phyloP scores from a whole-genome alignment of 2,329 filamentous ascomycete species.

The Elsinoe batatas region DNA sequence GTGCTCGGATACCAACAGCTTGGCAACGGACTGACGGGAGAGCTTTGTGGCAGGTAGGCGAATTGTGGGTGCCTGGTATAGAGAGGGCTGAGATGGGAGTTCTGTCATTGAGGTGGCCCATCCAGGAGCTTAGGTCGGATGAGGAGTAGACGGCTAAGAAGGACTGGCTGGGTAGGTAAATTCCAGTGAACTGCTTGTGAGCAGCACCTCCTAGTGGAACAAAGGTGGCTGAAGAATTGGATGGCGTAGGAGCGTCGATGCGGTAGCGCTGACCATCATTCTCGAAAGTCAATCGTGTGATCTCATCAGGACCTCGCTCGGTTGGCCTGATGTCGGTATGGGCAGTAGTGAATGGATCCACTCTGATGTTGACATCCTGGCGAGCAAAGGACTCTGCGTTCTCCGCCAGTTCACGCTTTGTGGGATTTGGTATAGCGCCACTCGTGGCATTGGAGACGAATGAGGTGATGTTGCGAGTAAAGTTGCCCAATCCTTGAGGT shows the following conservation, averaged over 20 bases:
- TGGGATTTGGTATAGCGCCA: conserved; percentile 27
- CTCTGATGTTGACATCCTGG: conserved; percentile 51
- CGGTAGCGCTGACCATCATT: conserved; percentile 55
- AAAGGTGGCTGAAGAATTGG: conserved; percentile 29
- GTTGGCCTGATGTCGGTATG: conserved; percentile 53
- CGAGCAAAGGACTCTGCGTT: conserved; percentile 52
- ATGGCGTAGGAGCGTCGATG: conserved; percentile 57
- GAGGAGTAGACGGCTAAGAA: conserved; percentile 59
- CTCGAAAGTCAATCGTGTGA: conserved; percentile 66
- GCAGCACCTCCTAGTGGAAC: conserved; percentile 29
- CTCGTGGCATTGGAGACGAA: conserved; percentile 35
- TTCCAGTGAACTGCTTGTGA: conserved; percentile 30
- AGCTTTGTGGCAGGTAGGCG: conserved; percentile 72
- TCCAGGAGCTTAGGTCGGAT: conserved; percentile 64
- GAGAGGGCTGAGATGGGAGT: conserved; percentile 70
- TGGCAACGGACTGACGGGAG: conserved; percentile 92
- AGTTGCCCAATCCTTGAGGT: conserved; percentile 28
- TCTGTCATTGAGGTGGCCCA: conserved; percentile 62
- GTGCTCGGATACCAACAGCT: conserved; percentile 62
- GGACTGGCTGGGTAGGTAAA: conserved; percentile 31
- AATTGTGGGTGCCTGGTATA: conserved; percentile 94
- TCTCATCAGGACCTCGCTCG: conserved; percentile 38
- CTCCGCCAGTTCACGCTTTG: conserved; percentile 32
- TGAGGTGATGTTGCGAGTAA: conserved; percentile 35
- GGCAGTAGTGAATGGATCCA: conserved; percentile 59